Evolutionary conservation across 2,329 filamentous ascomycete species (phyloP).

Genomic region (Monosporascus cannonballus): DNA sequence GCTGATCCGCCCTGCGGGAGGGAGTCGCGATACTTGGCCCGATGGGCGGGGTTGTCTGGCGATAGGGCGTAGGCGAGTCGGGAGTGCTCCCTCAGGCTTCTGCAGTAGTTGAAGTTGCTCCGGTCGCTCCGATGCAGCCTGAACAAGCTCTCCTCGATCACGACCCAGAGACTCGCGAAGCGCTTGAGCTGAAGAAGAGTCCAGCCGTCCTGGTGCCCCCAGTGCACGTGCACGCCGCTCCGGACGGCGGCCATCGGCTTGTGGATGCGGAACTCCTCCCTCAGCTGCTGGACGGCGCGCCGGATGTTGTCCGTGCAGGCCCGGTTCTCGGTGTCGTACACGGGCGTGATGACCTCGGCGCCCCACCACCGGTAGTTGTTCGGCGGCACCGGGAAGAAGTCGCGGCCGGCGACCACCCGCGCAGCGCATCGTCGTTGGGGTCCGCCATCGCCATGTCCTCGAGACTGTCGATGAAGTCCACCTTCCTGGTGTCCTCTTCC

Average conservation of each 20-base stretch:
- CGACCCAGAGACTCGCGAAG: slow-evolving; percentile 13
- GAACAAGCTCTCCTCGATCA: slow-evolving; percentile 10
- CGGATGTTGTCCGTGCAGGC: slow-evolving; percentile 1
- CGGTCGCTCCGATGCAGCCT: slow-evolving; percentile 11
- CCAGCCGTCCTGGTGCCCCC: slow-evolving; percentile 15
- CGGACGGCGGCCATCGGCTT: slow-evolving; percentile 6
- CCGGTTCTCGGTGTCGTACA: slow-evolving; percentile 11
- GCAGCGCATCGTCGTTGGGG: too few species aligned
- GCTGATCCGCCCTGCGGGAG: neutral
- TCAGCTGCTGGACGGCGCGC: slow-evolving; percentile 8
- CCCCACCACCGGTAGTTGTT: neutral
- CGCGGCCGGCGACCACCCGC: neutral
- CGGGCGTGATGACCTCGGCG: slow-evolving; percentile 12
- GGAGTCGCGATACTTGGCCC: neutral
- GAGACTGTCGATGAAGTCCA: too few species aligned
- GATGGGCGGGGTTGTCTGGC: neutral
- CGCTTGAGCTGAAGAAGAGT: slow-evolving; percentile 17
- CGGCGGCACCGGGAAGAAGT: neutral
- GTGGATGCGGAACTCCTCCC: slow-evolving; percentile 14
- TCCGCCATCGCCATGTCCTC: too few species aligned
- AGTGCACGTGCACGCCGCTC: slow-evolving; percentile 14
- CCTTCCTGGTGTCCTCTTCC: too few species aligned
- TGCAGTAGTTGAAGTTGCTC: neutral
- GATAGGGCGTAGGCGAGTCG: neutral
- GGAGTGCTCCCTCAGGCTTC: neutral